Conservation (phyloP, 441 rosid genomes). For the Pelargonium australe region DNA sequence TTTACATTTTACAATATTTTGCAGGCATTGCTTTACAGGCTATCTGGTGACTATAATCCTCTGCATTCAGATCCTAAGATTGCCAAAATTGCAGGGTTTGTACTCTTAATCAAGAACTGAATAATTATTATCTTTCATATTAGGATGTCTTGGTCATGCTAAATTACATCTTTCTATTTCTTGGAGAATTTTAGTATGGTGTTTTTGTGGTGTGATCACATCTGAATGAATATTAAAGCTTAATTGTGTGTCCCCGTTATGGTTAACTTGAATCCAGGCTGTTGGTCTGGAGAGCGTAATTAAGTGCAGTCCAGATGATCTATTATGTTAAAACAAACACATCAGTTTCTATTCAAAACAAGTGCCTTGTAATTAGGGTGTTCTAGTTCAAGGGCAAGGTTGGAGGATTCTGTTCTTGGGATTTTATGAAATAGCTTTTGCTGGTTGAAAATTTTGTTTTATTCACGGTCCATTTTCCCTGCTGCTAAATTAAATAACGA, state of each 20-base stretch:
- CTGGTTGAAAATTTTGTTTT: not conserved
- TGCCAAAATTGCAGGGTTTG: conserved; percentile 78
- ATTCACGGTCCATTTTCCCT: not conserved
- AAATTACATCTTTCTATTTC: not conserved
- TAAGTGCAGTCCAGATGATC: not conserved
- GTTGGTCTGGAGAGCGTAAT: not conserved
- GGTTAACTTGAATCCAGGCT: not conserved
- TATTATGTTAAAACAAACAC: not conserved
- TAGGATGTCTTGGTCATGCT: not conserved
- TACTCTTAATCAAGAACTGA: conserved; percentile 14
- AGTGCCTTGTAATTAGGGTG: not conserved
- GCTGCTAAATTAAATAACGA: not conserved
- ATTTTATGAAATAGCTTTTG: not conserved
- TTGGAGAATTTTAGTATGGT: not conserved
- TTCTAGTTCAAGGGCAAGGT: not conserved
- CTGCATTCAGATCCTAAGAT: conserved; percentile 78
- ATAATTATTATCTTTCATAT: conserved; percentile 2
- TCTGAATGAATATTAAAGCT: not conserved
- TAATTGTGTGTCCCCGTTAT: not conserved
- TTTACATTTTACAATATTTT: conserved; percentile 19
- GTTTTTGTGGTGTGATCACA: not conserved
- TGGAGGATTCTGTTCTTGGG: not conserved
- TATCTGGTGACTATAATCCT: conserved; percentile 94
- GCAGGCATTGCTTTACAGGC: conserved; percentile 89
- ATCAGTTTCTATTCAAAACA: not conserved